Percentiles rank a stretch among this genome's conserved stretches.
These are phyloP conservation scores for Serpula lacrymans DNA, from an alignment of 768 basidiomycete species.

Conservation along the genomic window DNA sequence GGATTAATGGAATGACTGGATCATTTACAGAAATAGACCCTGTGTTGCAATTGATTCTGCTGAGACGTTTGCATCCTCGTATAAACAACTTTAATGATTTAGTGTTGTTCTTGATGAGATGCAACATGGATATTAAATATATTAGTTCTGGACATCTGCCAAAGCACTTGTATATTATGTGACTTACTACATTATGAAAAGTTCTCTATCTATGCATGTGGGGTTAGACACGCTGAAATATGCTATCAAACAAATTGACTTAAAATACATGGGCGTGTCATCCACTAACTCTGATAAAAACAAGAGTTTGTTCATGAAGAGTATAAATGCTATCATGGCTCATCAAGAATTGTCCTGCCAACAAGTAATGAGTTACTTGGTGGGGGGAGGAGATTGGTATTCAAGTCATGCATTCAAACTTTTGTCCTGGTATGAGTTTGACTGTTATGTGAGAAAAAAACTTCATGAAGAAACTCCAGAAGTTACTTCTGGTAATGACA, in stretches of 20 bases:
- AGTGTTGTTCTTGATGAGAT: slow-evolving; percentile 9
- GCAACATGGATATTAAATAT: slow-evolving; percentile 27
- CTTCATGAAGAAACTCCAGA: no score
- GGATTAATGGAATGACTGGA: slow-evolving; percentile 1
- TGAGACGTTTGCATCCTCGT: slow-evolving; percentile 7
- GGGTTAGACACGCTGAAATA: slow-evolving; percentile 9
- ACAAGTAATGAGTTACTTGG: slow-evolving; percentile 21
- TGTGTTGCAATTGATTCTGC: slow-evolving; percentile 6
- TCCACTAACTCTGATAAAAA: background rate
- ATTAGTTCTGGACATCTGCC: slow-evolving; percentile 30
- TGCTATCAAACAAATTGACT: slow-evolving; percentile 5
- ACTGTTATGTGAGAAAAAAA: no score
- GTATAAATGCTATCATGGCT: slow-evolving; percentile 16
- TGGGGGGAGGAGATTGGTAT: slow-evolving; percentile 16
- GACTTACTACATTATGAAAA: slow-evolving; percentile 37
- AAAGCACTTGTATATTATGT: slow-evolving; percentile 33
- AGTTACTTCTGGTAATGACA: no score
- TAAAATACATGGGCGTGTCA: background rate
- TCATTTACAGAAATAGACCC: slow-evolving; percentile 2
- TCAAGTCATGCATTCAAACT: background rate
- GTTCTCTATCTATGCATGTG: slow-evolving; percentile 14
- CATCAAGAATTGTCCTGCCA: slow-evolving; percentile 23
- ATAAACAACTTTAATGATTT: slow-evolving; percentile 9
- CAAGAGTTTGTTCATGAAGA: background rate
- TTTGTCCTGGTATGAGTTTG: background rate